Base-by-base conservation (phyloP, 2,329 filamentous ascomycete genomes). In the Domatiomyces globalis region DNA sequence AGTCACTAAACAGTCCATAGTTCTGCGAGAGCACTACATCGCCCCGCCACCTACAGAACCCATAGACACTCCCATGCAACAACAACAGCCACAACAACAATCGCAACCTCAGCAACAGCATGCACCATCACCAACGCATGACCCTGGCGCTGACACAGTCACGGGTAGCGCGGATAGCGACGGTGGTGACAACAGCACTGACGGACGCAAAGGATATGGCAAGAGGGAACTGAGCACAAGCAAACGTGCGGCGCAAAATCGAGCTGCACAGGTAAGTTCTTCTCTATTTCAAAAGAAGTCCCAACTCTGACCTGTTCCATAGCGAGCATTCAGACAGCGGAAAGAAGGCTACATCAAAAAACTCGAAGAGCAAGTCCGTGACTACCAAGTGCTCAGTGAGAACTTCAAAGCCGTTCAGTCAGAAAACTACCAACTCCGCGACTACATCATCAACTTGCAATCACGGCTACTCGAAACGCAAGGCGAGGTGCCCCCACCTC, bases 281-380 rank as follows among this genome's bases (percentile, higher is more conserved):
- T 45, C 33, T 39, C 12, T 18, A 22, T 39, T 29, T 29, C 18
- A 22, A 27, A 20, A 46, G 12, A 15, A 39, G 33, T 15, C 33
- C 15, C 15, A 45, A 46, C 45, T 51, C 49, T 54, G 51, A 59
- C 53, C 50, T 59, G 36, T 51, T 43, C 55, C 10, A 58, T 62
- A 98, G 90, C 81, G 92, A 66, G 92, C 92, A 43, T 98, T 98
- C 70, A 86, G 92, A 43, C 89, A 96, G 71, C 85, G 92, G 56
- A 98, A 98, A 67, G 92, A 98, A 69, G 86, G 87, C 45, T 95
- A 98, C 67, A 98, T 98, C 68, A 94, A 94, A 73, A 94, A 94
- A 67, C 78, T 98, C 5, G 92, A 98, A 69, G 85, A 92, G 65
- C 87, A 96, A 66, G 87, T 95, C 49, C 83, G 87, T 62, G 86